Conservation (phyloP, 352 stramenopile species). For the Achlya hypogyna region DNA sequence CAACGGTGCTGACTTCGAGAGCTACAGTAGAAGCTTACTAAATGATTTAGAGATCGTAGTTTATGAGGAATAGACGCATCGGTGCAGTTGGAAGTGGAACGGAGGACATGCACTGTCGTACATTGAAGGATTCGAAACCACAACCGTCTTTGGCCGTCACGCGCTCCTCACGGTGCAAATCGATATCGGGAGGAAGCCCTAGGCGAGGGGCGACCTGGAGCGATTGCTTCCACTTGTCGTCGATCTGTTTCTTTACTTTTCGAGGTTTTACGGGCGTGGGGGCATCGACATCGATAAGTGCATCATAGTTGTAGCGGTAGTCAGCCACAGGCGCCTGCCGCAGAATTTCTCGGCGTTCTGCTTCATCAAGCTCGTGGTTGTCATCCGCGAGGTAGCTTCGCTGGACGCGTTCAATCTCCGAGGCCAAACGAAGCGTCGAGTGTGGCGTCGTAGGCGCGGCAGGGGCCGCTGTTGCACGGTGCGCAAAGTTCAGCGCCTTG, state of each 20-base stretch:
- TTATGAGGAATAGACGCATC: too few species aligned
- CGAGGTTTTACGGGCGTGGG: constrained; percentile 4
- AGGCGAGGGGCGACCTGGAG: neutral
- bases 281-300: neutral
- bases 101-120: too few species aligned
- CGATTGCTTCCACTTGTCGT: constrained; percentile 7
- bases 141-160: too few species aligned
- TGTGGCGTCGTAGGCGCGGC: neutral
- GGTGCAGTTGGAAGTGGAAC: too few species aligned
- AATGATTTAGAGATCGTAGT: too few species aligned
- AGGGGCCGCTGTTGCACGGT: neutral
- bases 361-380: neutral
- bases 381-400: neutral
- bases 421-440: neutral
- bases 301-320: neutral
- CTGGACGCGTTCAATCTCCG: neutral
- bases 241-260: constrained; percentile 13
- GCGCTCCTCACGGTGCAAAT: neutral
- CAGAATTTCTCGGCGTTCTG: neutral
- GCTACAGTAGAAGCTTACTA: too few species aligned
- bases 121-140: too few species aligned
- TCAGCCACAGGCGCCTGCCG: neutral
- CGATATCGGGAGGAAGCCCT: neutral
- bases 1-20: too few species aligned
- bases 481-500: neutral